phyloP scores from a whole-genome alignment of 1,284 basidiomycete genomes.

The Boletellus deceptivus region DNA sequence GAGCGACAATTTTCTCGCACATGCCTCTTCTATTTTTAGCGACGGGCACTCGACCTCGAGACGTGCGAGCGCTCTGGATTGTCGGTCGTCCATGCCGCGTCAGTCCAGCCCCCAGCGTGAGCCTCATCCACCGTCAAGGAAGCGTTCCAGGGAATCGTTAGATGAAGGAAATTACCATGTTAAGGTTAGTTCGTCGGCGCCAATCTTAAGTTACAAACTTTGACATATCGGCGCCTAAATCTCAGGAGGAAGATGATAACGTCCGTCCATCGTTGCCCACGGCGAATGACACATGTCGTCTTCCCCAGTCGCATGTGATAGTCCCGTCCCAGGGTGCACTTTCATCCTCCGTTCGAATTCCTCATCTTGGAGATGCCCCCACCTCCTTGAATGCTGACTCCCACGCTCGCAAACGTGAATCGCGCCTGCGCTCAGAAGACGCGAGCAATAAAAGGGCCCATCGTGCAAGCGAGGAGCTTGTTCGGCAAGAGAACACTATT shows the following conservation, averaged over 20 bases:
- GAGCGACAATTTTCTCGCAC: constrained; percentile 35
- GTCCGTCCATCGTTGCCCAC: constrained; percentile 18
- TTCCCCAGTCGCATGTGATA: constrained; percentile 25
- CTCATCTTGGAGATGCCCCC: constrained; percentile 14
- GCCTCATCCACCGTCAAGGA: constrained; percentile 31
- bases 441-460: constrained; percentile 31
- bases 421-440: constrained; percentile 25
- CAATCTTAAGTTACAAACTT: constrained; percentile 29
- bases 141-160: constrained; percentile 34
- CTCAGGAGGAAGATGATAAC: constrained; percentile 28
- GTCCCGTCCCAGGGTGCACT: constrained; percentile 24
- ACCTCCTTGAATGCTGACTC: constrained; percentile 13
- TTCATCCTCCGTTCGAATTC: constrained; percentile 16
- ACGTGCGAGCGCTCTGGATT: constrained; percentile 20
- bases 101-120: constrained; percentile 18
- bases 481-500: constrained; percentile 31
- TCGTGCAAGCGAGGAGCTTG: constrained; percentile 30
- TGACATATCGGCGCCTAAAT: constrained; percentile 27
- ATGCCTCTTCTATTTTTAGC: constrained; percentile 35
- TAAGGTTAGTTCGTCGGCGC: constrained; percentile 33
- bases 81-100: constrained; percentile 14
- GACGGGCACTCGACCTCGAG: constrained; percentile 24
- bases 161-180: constrained; percentile 31
- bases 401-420: constrained; percentile 21
- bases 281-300: constrained; percentile 23